Evolutionary conservation across 1,139 yeast genomes (phyloP).

Genomic region (Torulaspora globosa): DNA sequence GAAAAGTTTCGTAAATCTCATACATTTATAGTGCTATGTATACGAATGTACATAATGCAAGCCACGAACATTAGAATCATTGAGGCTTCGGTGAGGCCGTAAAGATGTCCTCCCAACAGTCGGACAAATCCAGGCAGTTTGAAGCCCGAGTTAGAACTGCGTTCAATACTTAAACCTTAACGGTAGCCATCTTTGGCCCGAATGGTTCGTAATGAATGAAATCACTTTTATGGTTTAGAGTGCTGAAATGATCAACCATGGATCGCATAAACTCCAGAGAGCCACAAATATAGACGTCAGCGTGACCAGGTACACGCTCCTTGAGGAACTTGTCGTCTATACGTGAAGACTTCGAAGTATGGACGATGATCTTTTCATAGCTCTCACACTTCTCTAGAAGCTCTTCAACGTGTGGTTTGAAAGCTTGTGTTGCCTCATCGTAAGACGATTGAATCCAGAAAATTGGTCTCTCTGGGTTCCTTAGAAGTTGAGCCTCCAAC

Average conservation of each 20-base stretch:
- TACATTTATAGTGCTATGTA: too few species aligned
- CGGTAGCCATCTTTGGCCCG: conserved; percentile 36
- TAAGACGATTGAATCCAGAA: conserved; percentile 34
- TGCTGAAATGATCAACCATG: conserved; percentile 25
- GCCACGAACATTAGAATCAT: too few species aligned
- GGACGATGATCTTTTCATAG: conserved; percentile 19
- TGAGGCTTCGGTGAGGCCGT: too few species aligned
- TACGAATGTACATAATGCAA: too few species aligned
- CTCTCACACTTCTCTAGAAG: conserved; percentile 18
- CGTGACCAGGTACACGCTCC: conserved; percentile 25
- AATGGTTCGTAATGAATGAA: conserved; percentile 34
- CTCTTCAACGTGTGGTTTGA: conserved; percentile 26
- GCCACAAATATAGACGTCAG: conserved; percentile 35
- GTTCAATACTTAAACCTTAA: conserved; percentile 17
- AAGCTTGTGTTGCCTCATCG: conserved; percentile 26
- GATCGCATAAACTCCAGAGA: conserved; percentile 32
- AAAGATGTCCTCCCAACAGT: too few species aligned
- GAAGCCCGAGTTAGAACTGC: too few species aligned
- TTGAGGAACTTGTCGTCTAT: conserved; percentile 27
- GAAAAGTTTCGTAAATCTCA: too few species aligned
- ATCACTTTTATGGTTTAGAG: conserved; percentile 24
- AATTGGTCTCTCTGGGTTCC: conserved; percentile 32
- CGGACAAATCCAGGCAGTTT: too few species aligned
- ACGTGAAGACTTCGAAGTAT: conserved; percentile 27
- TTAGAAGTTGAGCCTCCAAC: conserved; percentile 38